These are phyloP conservation scores for Silene vulgaris DNA, from an alignment of 179 eudicot species.

Conservation along the genomic window DNA sequence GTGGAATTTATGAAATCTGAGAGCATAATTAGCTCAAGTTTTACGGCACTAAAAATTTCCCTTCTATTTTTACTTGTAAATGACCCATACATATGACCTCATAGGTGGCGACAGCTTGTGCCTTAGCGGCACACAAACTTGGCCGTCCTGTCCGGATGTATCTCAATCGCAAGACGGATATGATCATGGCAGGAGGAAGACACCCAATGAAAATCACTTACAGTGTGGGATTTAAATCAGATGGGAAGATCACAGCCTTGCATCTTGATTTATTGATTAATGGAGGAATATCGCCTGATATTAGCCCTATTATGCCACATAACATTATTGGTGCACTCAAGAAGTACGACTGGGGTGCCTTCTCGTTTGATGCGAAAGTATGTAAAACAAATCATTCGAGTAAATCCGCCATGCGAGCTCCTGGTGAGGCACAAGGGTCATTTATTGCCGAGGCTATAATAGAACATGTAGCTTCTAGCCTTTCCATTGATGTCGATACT, in stretches of 20 bases:
- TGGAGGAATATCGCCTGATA: slow-evolving; percentile 57
- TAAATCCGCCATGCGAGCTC: slow-evolving; percentile 86
- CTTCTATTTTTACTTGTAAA: background rate
- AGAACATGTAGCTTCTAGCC: slow-evolving; percentile 71
- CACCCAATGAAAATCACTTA: slow-evolving; percentile 87
- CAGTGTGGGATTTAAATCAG: slow-evolving; percentile 73
- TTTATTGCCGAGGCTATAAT: slow-evolving; percentile 80
- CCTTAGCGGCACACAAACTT: slow-evolving; percentile 77
- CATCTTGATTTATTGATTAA: slow-evolving; percentile 58
- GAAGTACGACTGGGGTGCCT: slow-evolving; percentile 86
- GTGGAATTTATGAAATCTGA: background rate
- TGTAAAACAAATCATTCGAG: slow-evolving; percentile 78
- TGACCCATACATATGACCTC: background rate
- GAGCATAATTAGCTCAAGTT: too few species aligned
- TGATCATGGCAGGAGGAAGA: slow-evolving; percentile 88
- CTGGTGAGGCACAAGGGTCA: slow-evolving; percentile 78
- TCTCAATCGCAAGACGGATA: slow-evolving; percentile 75
- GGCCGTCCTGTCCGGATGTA: slow-evolving; percentile 67
- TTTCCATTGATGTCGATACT: slow-evolving; percentile 57
- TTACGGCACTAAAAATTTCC: too few species aligned
- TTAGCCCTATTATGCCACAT: slow-evolving; percentile 66
- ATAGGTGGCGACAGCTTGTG: slow-evolving; percentile 83
- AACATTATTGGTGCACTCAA: slow-evolving; percentile 47
- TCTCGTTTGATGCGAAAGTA: slow-evolving; percentile 65
- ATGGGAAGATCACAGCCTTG: slow-evolving; percentile 85